Evolutionary conservation across 179 eudicot genomes (phyloP).

Genomic region (Camellia oleifera): DNA sequence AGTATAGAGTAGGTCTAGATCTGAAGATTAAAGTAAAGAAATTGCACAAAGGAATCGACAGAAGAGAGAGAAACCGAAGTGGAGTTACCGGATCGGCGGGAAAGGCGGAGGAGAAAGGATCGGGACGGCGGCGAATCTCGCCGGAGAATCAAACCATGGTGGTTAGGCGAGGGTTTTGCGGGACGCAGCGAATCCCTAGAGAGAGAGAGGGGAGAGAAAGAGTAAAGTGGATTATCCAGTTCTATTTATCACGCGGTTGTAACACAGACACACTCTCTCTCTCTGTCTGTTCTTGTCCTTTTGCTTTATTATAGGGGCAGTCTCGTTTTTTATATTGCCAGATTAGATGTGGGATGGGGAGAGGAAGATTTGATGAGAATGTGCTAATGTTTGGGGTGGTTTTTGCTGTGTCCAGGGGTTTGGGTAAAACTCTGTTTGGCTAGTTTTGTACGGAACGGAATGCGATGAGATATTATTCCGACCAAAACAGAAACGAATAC

Average conservation of each 20-base stretch:
- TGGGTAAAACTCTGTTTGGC: too few relatives aligned
- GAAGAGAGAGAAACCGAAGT: too few relatives aligned
- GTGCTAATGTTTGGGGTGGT: not conserved
- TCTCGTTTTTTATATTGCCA: conserved; percentile 1
- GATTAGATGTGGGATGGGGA: too few relatives aligned
- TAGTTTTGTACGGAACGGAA: too few relatives aligned
- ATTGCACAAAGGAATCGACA: too few relatives aligned
- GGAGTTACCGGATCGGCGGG: too few relatives aligned
- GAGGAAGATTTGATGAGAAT: not conserved
- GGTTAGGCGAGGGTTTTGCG: conserved; percentile 4
- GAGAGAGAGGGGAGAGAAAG: not conserved
- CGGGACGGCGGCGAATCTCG: conserved; percentile 9
- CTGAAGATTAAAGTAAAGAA: too few relatives aligned
- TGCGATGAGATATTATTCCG: too few relatives aligned
- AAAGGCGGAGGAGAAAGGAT: not conserved
- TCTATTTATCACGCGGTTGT: not conserved
- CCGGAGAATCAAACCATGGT: conserved; percentile 11
- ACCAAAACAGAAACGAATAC: too few relatives aligned
- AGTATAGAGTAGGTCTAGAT: too few relatives aligned
- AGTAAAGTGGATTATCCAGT: not conserved
- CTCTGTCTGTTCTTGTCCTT: not conserved
- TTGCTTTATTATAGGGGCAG: not conserved
- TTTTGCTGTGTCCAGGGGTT: too few relatives aligned
- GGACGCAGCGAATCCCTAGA: conserved; percentile 15
- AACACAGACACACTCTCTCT: not conserved